phyloP scores from a whole-genome alignment of 1,284 basidiomycete species.

The Ustilago sp. region DNA sequence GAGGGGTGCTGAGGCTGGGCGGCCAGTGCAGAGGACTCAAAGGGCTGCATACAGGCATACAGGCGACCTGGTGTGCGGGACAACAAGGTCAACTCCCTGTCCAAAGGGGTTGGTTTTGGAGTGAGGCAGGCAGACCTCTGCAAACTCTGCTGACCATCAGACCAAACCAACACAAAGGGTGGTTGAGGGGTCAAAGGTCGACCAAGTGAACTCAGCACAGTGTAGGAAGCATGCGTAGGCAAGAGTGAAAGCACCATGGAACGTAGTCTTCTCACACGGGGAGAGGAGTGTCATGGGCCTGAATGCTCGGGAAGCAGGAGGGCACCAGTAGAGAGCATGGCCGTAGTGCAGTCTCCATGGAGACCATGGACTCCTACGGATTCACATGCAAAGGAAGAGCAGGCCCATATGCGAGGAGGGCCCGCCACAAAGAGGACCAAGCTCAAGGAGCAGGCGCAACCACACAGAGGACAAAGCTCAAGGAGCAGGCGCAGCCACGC shows the following conservation, averaged over 20 bases:
- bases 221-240: neutral
- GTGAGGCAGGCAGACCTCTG: neutral
- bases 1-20: neutral
- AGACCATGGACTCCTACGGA: no score
- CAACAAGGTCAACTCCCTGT: neutral
- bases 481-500: no score
- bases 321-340: no score
- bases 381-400: no score
- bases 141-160: neutral
- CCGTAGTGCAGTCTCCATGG: no score
- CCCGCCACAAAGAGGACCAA: no score
- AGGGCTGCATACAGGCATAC: neutral
- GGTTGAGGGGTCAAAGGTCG: neutral
- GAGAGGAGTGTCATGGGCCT: no score
- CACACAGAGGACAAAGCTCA: no score
- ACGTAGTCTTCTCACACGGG: neutral
- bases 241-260: conserved; percentile 1
- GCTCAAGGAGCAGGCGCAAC: no score
- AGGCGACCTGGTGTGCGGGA: neutral
- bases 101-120: neutral
- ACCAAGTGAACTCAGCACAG: conserved; percentile 7
- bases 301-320: no score
- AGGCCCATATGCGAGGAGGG: no score
- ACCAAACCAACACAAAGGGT: neutral
- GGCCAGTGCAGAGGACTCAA: neutral